Base-by-base conservation (phyloP, 805 yeast genomes). In the Metschnikowia cubensis region DNA sequence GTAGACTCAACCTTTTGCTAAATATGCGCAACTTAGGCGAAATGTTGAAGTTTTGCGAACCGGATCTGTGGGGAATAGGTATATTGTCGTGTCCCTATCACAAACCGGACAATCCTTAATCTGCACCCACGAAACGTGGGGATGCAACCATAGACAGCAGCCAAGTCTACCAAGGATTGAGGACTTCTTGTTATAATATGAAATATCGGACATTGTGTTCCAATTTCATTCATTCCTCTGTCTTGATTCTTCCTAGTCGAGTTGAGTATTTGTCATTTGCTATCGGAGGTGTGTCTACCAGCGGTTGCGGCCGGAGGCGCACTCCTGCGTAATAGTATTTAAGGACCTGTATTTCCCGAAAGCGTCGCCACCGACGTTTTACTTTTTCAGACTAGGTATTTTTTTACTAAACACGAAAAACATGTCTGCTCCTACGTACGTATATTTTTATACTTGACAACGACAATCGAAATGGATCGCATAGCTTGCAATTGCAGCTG, bases 401-500 rank as follows among this genome's bases (percentile, higher is more conserved):
- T 32, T 45, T 35, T 41, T 35, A 43, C 48, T 41, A 21, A 15
- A 39, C 18, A 39, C 38, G n/a, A 25, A 35, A 21, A 61, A 57
- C 43, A 68, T 69, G 75, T 65, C 74, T 68, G 68, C 74, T 65
- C 75, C 76, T 59, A 68, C 71, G 76, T 71, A 71, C 58, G 76
- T 71, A 50, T 5, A 13, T 1, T 29, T 25, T 10, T 39, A 10
- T 29, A 15, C n/a, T 15, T 25, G 8, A 25, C n/a, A 15, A 25
- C 15, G 20, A 25, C 8, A 13, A 25, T 10, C 7, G 2, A 15
- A 25, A 15, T 15, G 17, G 15, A 10, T 35, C 20, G 17, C 8
- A 14, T 11, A n/a, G 7, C 14, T 11, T 18, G 38, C n/a, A 17
- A 35, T 35, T 35, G 14, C 38, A 18, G 13, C 11, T 20, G 35